A percentile compares a stretch with the other conserved stretches of the same genome.
Evolutionary conservation across 305 asterid genomes (phyloP).

Genomic region (Fraxinus ornus): DNA sequence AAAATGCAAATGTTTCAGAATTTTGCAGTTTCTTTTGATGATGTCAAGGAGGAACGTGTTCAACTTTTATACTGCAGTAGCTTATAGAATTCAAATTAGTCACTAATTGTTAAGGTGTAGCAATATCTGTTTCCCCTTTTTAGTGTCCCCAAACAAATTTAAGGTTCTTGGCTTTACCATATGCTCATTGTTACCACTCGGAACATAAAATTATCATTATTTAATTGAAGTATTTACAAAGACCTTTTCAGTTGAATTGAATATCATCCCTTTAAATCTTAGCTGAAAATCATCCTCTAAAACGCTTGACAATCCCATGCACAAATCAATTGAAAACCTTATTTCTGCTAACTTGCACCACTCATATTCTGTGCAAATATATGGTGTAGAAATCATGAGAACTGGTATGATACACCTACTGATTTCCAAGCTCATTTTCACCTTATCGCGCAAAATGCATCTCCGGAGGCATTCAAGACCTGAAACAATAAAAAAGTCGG

Average conservation of each 20-base stretch:
- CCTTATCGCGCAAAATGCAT: slow-evolving; percentile 1
- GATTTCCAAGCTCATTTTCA: slow-evolving; percentile 14
- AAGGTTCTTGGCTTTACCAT: background rate
- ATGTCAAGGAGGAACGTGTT: background rate
- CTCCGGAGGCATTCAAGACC: slow-evolving; percentile 47
- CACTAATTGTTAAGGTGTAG: background rate
- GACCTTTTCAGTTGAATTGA: background rate
- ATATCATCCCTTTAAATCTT: background rate
- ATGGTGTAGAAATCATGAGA: slow-evolving; percentile 21
- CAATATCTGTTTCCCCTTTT: background rate
- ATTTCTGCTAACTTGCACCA: slow-evolving; percentile 31
- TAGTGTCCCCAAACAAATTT: background rate
- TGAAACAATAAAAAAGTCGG: slow-evolving; percentile 30
- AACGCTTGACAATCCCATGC: background rate
- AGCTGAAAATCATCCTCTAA: background rate
- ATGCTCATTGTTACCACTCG: background rate
- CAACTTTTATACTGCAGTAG: background rate
- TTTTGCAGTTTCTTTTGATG: background rate
- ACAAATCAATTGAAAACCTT: slow-evolving; percentile 12
- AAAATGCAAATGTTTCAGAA: background rate
- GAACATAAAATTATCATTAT: background rate
- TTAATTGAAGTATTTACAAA: background rate
- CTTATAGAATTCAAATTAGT: background rate
- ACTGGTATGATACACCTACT: slow-evolving; percentile 13
- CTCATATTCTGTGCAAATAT: slow-evolving; percentile 30